Conservation (phyloP, 2,329 filamentous ascomycete species). For the Phaeophleospora eucalypticola region DNA sequence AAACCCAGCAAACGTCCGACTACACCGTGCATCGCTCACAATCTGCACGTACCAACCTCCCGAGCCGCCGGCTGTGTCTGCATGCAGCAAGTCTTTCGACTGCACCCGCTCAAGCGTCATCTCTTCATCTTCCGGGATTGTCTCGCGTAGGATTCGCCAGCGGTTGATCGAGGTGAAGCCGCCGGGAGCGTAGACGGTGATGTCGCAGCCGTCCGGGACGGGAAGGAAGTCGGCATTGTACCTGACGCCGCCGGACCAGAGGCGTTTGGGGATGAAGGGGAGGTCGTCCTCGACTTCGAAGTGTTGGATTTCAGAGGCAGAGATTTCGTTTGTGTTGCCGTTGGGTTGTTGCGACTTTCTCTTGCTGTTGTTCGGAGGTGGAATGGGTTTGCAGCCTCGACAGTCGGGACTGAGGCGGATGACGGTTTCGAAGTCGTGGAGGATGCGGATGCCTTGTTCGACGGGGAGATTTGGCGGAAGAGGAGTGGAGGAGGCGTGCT, state of each 20-base stretch:
- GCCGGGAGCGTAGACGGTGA: conserved; percentile 33
- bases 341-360: too few species aligned
- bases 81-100: conserved; percentile 24
- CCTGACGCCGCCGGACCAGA: conserved; percentile 32
- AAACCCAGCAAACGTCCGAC: conserved; percentile 29
- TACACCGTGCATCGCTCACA: conserved; percentile 31
- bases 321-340: too few species aligned
- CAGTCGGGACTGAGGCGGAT: conserved; percentile 33
- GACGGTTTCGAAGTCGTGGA: conserved; percentile 33
- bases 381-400: conserved; percentile 22
- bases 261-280: conserved; percentile 32
- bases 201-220: conserved; percentile 31
- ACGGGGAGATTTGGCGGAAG: conserved; percentile 26
- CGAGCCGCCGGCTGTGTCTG: conserved; percentile 10
- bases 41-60: conserved; percentile 32
- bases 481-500: conserved; percentile 27
- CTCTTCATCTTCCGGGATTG: conserved; percentile 17
- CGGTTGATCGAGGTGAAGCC: conserved; percentile 33
- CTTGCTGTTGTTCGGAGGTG: neutral
- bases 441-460: conserved; percentile 24
- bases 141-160: conserved; percentile 30
- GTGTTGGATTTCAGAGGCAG: too few species aligned
- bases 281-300: conserved; percentile 36
- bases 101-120: conserved; percentile 11
- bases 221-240: conserved; percentile 31